Evolutionary conservation across 2,329 filamentous ascomycete species (phyloP), one percentile per base, ranked within the genome.

Genomic region (Ascochyta lentis): DNA sequence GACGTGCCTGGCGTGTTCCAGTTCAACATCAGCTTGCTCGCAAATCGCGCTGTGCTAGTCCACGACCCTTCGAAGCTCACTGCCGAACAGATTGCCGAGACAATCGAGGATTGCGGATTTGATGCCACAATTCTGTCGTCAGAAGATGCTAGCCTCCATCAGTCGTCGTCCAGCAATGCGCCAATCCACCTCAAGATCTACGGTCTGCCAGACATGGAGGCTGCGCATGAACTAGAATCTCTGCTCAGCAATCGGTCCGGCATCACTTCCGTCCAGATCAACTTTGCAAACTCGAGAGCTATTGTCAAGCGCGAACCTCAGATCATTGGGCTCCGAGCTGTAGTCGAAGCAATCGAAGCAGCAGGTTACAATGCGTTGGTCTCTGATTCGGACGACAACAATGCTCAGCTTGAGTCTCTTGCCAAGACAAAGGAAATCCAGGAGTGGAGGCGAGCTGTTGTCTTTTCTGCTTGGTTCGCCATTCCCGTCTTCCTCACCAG

Each of bases 361-460:
- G 81, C 86, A 19, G 93, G 94, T 2, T 91, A 90, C 74, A 96
- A 97, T 72, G 95, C 94, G 1, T 80, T 99, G 2, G 85, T 98
- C 10, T 89, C 93, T 0, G 94, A 98, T 63, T 89, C 88, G 49
- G 92, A 98, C 67, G 95, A 99, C 77, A 98, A 96, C 74, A 96
- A 96, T 70, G 94, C 95, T 1, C 95, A 99, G 73, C 84, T 99
- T 2, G 92, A 98, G 75, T 98, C 95, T 1, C 83, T 99, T 2
- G 90, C 95, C 8, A 99, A 99, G 78, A 98, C 95, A 0, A 91
- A 91, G 65, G 95, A 99, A 76, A 96, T 99, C 59, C 90, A 89
- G 61, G 92, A 96, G 76, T 99, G 95, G 95, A 87, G 86, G 59
- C 85, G 82, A 27, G 91, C 92, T 0, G 96, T 98, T 76, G 82